phyloP scores from a whole-genome alignment of 306 rosid species.

The Gastrolobium bilobum region DNA sequence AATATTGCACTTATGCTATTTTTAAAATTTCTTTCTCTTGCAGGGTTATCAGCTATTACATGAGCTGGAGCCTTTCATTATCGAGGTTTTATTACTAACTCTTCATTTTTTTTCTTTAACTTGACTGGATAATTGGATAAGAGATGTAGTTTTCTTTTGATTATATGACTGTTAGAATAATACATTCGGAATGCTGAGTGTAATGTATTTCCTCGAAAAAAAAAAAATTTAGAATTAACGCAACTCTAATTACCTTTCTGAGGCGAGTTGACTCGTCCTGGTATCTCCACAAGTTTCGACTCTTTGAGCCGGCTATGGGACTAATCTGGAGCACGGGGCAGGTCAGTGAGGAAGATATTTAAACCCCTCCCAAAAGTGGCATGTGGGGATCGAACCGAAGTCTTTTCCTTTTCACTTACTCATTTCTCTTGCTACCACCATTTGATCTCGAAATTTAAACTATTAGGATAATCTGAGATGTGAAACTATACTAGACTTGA shows the following conservation, averaged over 20 bases:
- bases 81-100: constrained; percentile 49
- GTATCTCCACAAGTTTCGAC: too few relatives aligned
- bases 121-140: constrained; percentile 2
- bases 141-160: neutral
- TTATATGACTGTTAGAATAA: neutral
- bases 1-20: constrained; percentile 16
- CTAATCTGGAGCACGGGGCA: too few relatives aligned
- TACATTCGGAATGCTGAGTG: neutral
- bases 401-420: too few relatives aligned
- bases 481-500: neutral
- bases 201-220: constrained; percentile 12
- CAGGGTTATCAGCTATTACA: constrained; percentile 65
- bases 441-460: constrained; percentile 15
- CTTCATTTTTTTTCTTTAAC: constrained; percentile 34
- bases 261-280: too few relatives aligned
- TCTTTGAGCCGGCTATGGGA: too few relatives aligned
- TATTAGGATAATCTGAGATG: constrained; percentile 34
- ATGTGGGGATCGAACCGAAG: too few relatives aligned
- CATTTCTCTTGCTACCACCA: too few relatives aligned
- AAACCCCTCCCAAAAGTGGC: too few relatives aligned
- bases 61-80: constrained; percentile 63
- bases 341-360: too few relatives aligned
- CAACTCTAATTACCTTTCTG: too few relatives aligned
- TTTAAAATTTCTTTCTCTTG: constrained; percentile 34
- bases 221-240: too few relatives aligned